Evolutionary conservation across 208 protist species (phyloP), one percentile per base, ranked within the genome.

Genomic region (Crithidia brevicula): DNA sequence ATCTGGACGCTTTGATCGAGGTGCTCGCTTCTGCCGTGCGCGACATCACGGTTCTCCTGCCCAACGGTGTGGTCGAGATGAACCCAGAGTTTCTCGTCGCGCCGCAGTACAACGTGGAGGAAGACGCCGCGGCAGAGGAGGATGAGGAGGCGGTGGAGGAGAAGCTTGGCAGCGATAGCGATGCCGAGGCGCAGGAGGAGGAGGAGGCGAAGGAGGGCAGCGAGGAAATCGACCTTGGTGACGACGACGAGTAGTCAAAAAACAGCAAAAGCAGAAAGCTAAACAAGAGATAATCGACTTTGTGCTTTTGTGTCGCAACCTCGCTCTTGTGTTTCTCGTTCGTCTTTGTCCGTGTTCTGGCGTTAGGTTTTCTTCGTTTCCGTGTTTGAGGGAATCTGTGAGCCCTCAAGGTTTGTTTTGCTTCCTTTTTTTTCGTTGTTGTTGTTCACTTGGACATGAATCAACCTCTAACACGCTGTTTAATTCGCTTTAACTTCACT

Each of bases 61-160:
- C 91, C 0, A 89, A 93, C 74, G 75, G 74, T 54, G 91, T 94
- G 18, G 83, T 96, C 16, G 88, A 93, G 64, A 89, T 96, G 78
- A 63, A 71, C 42, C 88, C 91, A 2, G 81, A 93, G 64, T 80
- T 67, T 67, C 83, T 96, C 61, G 66, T 74, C n/a, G 73, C 88
- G 5, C 88, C 88, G 15, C 78, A 91, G 61, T 86, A 96, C 68
- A 77, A 77, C 34, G 46, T 93, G 15, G 74, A 77, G 31, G 71
- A 65, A 4, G 73, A 72, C 0, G 38, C 42, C 7, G 68, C 71
- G 15, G 77, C 84, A 3, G 69, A 77, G 28, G 64, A 71, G 15
- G 56, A 54, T 1, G 74, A 75, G 4, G 78, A 69, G 36, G 80
- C 74, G 23, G 65, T 79, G 16, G 63, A 77, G 25, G 77, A 85